phyloP scores from a whole-genome alignment of 2,329 filamentous ascomycete genomes.

The Pseudogymnoascus sp. region DNA sequence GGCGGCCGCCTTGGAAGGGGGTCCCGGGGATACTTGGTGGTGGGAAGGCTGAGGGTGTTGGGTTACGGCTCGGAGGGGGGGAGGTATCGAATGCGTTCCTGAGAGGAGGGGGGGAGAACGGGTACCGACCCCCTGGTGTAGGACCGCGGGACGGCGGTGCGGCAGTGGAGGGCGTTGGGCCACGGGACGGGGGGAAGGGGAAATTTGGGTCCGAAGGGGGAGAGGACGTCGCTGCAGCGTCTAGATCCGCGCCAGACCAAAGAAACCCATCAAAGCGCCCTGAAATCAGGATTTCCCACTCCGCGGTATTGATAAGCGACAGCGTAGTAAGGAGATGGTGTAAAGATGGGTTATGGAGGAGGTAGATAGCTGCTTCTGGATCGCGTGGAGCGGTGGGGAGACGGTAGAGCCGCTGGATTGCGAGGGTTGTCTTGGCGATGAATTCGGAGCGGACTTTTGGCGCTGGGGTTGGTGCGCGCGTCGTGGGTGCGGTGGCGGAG shows the following conservation, averaged over 20 bases:
- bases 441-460: slow-evolving; percentile 61
- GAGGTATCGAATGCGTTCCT: slow-evolving; percentile 6
- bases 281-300: slow-evolving; percentile 93
- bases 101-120: slow-evolving; percentile 30
- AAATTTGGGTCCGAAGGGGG: slow-evolving; percentile 16
- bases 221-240: slow-evolving; percentile 25
- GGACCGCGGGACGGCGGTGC: slow-evolving; percentile 39
- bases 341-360: slow-evolving; percentile 71
- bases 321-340: slow-evolving; percentile 84
- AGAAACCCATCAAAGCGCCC: slow-evolving; percentile 93
- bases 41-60: slow-evolving; percentile 44
- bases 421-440: slow-evolving; percentile 63
- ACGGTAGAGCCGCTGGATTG: slow-evolving; percentile 79
- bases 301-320: slow-evolving; percentile 78
- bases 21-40: slow-evolving; percentile 36
- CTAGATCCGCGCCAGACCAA: slow-evolving; percentile 78
- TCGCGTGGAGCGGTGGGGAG: slow-evolving; percentile 66
- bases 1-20: slow-evolving; percentile 29
- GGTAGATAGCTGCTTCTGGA: slow-evolving; percentile 75
- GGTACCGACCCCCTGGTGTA: slow-evolving; percentile 37
- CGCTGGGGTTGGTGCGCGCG: slow-evolving; percentile 60
- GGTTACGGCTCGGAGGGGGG: neutral
- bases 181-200: slow-evolving; percentile 38
- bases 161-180: slow-evolving; percentile 38
- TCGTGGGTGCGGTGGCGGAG: slow-evolving; percentile 40